These are phyloP conservation scores for Passalora sequoiae DNA, from an alignment of 2,329 filamentous ascomycete genomes.

Conservation along the genomic window DNA sequence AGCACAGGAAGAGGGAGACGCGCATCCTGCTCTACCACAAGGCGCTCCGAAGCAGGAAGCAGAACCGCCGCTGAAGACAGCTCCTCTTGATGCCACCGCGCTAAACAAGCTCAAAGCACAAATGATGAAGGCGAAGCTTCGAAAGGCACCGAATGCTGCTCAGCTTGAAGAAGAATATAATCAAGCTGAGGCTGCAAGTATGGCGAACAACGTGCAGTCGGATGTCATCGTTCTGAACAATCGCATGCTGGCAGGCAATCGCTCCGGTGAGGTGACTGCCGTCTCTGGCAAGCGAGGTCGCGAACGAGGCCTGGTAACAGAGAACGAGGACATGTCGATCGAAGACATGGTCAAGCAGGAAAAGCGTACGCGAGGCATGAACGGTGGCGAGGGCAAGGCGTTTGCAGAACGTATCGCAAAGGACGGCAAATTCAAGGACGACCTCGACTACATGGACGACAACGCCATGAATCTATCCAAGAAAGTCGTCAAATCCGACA, in stretches of 20 bases:
- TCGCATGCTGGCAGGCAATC: slow-evolving; percentile 74
- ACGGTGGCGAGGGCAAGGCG: slow-evolving; percentile 64
- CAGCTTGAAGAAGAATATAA: slow-evolving; percentile 82
- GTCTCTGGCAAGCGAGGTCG: slow-evolving; percentile 75
- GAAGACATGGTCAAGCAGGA: slow-evolving; percentile 98
- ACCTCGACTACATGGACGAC: slow-evolving; percentile 96
- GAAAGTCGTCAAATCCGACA: slow-evolving; percentile 79
- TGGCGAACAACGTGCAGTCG: slow-evolving; percentile 51
- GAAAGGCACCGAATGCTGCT: slow-evolving; percentile 66
- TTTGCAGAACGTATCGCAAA: slow-evolving; percentile 92
- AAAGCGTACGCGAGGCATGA: slow-evolving; percentile 70
- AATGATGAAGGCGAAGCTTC: slow-evolving; percentile 92
- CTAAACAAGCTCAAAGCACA: slow-evolving; percentile 88
- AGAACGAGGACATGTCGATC: slow-evolving; percentile 92
- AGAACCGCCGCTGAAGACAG: slow-evolving; percentile 44
- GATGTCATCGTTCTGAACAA: slow-evolving; percentile 80
- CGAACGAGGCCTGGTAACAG: slow-evolving; percentile 77
- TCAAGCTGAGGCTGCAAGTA: slow-evolving; percentile 60
- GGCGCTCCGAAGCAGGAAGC: slow-evolving; percentile 56
- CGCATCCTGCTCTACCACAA: slow-evolving; percentile 42
- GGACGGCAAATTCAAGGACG: slow-evolving; percentile 82
- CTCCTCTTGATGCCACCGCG: slow-evolving; percentile 65
- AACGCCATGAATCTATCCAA: slow-evolving; percentile 86
- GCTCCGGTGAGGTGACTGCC: slow-evolving; percentile 68
- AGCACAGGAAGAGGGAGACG: slow-evolving; percentile 21